Percentiles rank a stretch among this genome's conserved stretches.
Evolutionary conservation across 2,329 filamentous ascomycete species (phyloP).

Genomic region (Penicillium olsonii): DNA sequence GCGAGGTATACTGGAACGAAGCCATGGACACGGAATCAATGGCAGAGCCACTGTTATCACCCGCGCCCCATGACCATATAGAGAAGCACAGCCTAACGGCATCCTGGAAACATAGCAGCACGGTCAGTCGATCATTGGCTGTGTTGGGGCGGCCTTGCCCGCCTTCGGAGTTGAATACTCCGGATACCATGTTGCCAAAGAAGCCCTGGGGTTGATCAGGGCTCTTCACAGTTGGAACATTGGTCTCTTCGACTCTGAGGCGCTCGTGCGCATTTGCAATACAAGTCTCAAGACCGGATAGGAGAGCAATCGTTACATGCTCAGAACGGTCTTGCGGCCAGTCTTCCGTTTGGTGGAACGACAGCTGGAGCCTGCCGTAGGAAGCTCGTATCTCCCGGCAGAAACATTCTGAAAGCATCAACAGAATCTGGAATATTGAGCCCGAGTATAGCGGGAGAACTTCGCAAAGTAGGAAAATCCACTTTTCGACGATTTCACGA

Average conservation of each 20-base stretch:
- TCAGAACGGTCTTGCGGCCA: conserved; percentile 55
- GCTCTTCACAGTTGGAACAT: conserved; percentile 68
- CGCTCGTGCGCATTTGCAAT: conserved; percentile 84
- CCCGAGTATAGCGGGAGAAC: conserved; percentile 81
- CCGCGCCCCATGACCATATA: conserved; percentile 92
- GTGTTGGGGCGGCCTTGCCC: conserved; percentile 76
- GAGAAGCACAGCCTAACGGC: conserved; percentile 87
- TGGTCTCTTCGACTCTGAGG: conserved; percentile 73
- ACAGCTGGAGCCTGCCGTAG: conserved; percentile 67
- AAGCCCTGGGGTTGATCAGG: conserved; percentile 84
- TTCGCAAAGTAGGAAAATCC: conserved; percentile 82
- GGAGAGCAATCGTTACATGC: conserved; percentile 67
- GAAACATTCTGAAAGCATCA: conserved; percentile 87
- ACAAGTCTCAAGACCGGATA: conserved; percentile 92
- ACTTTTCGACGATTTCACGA: conserved; percentile 80
- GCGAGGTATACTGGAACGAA: conserved; percentile 86
- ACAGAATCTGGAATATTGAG: conserved; percentile 83
- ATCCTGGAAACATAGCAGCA: conserved; percentile 95
- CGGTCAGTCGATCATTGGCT: conserved; percentile 91
- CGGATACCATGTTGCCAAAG: conserved; percentile 92
- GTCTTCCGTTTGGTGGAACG: conserved; percentile 43
- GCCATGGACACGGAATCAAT: conserved; percentile 70
- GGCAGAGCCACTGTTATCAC: conserved; percentile 39
- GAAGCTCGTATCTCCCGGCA: conserved; percentile 74
- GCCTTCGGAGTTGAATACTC: conserved; percentile 79